Percentiles rank a stretch among this genome's conserved stretches.
Conservation (phyloP, 306 rosid species). For the Pachyrhizus erosus region DNA sequence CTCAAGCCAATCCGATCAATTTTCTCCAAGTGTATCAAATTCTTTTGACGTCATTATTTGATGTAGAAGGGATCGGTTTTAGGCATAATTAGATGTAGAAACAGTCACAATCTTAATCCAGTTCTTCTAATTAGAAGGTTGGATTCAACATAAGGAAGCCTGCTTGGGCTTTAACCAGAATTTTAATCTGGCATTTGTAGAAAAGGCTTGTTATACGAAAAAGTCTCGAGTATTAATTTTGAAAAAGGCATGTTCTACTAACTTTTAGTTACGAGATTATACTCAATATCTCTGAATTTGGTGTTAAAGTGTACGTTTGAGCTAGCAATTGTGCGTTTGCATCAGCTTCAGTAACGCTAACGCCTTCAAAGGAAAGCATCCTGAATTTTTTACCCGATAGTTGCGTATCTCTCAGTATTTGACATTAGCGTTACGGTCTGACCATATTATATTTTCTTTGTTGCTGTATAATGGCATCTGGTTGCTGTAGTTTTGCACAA, state of each 20-base stretch:
- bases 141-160: background rate
- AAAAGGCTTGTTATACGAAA: background rate
- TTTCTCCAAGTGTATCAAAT: background rate
- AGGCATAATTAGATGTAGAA: background rate
- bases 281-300: background rate
- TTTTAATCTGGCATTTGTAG: background rate
- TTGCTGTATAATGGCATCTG: too few relatives aligned
- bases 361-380: background rate
- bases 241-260: background rate
- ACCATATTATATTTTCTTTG: too few relatives aligned
- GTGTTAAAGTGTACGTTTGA: background rate
- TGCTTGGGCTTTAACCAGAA: background rate
- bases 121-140: background rate
- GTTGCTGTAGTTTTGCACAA: too few relatives aligned
- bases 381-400: background rate
- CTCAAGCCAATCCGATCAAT: background rate
- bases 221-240: background rate
- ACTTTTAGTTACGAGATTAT: background rate
- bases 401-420: background rate
- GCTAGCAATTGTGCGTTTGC: slow-evolving; percentile 9
- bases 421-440: background rate
- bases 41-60: background rate
- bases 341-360: background rate
- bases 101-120: background rate
- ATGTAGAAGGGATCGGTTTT: background rate